Evolutionary conservation across 1,284 basidiomycete species (phyloP), one percentile per base, ranked within the genome.

Genomic region (Agroathelia rolfsii): DNA sequence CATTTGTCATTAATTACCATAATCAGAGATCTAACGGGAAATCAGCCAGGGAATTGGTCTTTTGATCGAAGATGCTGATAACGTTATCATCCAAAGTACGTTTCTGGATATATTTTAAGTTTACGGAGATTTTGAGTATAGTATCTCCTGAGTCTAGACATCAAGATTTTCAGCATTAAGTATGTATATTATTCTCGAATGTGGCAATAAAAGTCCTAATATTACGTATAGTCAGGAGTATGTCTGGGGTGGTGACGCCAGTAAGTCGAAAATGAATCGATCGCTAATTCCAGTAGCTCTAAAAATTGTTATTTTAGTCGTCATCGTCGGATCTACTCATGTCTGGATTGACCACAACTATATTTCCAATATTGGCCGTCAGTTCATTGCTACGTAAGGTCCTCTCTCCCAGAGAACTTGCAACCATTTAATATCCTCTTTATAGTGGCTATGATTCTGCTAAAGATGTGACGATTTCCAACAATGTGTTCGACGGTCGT

Each of bases 71-170:
- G 45, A 49, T 6, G 51, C 49, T 1, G 43, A 46, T 28, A 57
- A 59, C 34, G 47, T 59, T 24, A 56, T 56, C 36, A 46, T 58
- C 31, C 52, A 57, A 22, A 12, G 26, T 32, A 5, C 3, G 9
- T 15, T 28, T 4, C 1, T 10, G 10, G 15, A 15, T n/a, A 1
- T n/a, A 6, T 3, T 12, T n/a, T 12, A 4, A 12, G 15, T 16
- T n/a, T n/a, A n/a, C n/a, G n/a, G 4, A 24, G 17, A 13, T n/a
- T 21, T 5, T 23, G 46, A 46, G 24, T n/a, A n/a, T n/a, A n/a
- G n/a, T n/a, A n/a, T n/a, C n/a, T n/a, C n/a, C n/a, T n/a, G n/a
- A n/a, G n/a, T n/a, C n/a, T n/a, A n/a, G n/a, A n/a, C n/a, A n/a
- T n/a, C n/a, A n/a, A n/a, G n/a, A n/a, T n/a, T n/a, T n/a, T n/a